Conservation (phyloP, 371 early-diverging fungal species). For the Mortierella sp. region DNA sequence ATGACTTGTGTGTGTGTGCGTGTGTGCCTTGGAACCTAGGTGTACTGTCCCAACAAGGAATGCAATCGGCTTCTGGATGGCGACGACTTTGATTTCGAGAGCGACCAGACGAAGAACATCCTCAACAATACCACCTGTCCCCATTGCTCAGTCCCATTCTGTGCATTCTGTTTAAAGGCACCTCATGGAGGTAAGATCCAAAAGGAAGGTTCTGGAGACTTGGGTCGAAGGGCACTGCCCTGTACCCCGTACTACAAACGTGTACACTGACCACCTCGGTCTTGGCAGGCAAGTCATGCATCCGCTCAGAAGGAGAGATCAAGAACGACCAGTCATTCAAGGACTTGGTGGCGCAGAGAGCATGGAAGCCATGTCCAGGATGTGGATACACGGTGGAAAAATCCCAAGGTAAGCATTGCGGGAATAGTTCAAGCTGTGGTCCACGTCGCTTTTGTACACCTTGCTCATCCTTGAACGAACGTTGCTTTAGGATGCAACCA, state of each 20-base stretch:
- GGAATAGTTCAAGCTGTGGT: neutral
- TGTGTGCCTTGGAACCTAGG: conserved; percentile 2
- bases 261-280: too few relatives aligned
- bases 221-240: too few relatives aligned
- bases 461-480: neutral
- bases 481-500: conserved; percentile 25
- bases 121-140: conserved; percentile 10
- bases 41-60: conserved; percentile 14
- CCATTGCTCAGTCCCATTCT: conserved; percentile 14
- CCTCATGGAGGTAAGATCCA: conserved; percentile 13
- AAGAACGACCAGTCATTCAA: conserved; percentile 9
- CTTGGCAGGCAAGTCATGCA: conserved; percentile 15
- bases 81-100: neutral
- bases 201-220: too few relatives aligned
- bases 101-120: neutral
- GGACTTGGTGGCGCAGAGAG: neutral
- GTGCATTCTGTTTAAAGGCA: conserved; percentile 11
- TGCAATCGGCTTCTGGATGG: conserved; percentile 18
- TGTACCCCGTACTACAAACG: too few relatives aligned
- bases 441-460: too few relatives aligned
- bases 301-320: too few relatives aligned
- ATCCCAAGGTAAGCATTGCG: conserved; percentile 4
- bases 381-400: conserved; percentile 24
- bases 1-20: too few relatives aligned
- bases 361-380: conserved; percentile 26